Base-by-base conservation (phyloP, 768 basidiomycete genomes). In the Dacryopinax spathularia region DNA sequence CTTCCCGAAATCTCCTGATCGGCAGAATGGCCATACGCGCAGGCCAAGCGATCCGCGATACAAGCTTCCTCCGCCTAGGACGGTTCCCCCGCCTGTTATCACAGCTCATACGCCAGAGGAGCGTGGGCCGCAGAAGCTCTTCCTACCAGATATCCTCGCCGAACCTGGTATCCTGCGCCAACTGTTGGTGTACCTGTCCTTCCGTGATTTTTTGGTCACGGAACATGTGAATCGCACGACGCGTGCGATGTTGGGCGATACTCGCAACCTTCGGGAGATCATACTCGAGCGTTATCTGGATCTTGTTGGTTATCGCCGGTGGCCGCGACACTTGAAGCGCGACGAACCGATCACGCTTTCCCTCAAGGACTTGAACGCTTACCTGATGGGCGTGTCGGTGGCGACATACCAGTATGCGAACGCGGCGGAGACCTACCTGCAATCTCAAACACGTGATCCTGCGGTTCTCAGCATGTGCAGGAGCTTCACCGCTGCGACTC, bases 321-420 rank as follows among this genome's bases (percentile, higher is more conserved):
- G 91, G 91, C 63, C 64, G 1, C 82, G 80, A 79, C 34, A 68
- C 16, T 33, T 60, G 12, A 65, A 13, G 74, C 72, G 70, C 65
- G 36, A 68, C 68, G 60, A 65, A 63, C 65, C 71, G 25, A 72
- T 65, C 37, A 33, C 64, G 20, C 9, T 27, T 65, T 62, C 16
- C 56, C 16, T n/a, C 6, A 68, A 90, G 87, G 89, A 92, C 72
- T 77, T 93, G 37, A 82, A 82, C 69, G 81, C 86, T 61, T 92
- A 91, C 68, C 84, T 91, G 82, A 80, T 84, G 48, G 88, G 88
- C 1, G 85, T 91, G 3, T 84, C 84, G 4, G 81, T 87, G 27
- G 89, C 90, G 6, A 79, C 80, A 2, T 85, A 91, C 66, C 82
- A 87, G 66, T 91, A 87, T 67, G 79, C 83, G 0, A 79, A 82